phyloP scores from a whole-genome alignment of 2,329 filamentous ascomycete species.

The Fusarium redolens region DNA sequence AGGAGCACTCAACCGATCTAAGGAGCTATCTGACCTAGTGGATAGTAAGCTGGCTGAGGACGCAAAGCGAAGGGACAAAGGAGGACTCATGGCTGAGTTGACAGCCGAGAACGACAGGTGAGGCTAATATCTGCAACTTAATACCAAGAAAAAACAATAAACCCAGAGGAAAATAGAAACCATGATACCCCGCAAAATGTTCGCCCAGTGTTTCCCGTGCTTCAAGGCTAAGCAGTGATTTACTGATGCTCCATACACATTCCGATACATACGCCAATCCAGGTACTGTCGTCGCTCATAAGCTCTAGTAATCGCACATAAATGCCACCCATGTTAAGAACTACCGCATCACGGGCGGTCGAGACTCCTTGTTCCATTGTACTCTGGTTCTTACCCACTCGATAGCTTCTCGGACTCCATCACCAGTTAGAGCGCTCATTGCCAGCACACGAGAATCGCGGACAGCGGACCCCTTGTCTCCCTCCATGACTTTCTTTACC shows the following conservation, averaged over 20 bases:
- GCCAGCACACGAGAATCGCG: constrained; percentile 92
- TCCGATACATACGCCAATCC: constrained; percentile 36
- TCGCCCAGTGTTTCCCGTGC: constrained; percentile 25
- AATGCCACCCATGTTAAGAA: not conserved
- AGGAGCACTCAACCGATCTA: constrained; percentile 80
- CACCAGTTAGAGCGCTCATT: constrained; percentile 87
- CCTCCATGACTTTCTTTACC: constrained; percentile 95
- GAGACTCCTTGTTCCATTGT: constrained; percentile 94
- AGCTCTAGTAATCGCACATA: constrained; percentile 19
- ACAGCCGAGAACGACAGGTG: constrained; percentile 85
- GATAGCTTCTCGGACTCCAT: constrained; percentile 92
- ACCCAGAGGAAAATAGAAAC: constrained; percentile 39
- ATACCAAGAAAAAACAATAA: constrained; percentile 27
- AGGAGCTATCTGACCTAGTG: constrained; percentile 80
- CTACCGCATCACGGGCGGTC: constrained; percentile 93
- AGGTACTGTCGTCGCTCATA: constrained; percentile 33
- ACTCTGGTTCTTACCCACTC: constrained; percentile 94
- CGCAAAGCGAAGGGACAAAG: constrained; percentile 79
- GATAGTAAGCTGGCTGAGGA: constrained; percentile 81
- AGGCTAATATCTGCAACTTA: constrained; percentile 30
- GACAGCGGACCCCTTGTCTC: constrained; percentile 86
- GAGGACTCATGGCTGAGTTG: constrained; percentile 80
- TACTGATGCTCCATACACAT: constrained; percentile 23
- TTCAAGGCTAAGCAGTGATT: constrained; percentile 27
- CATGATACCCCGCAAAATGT: constrained; percentile 46